phyloP scores from a whole-genome alignment of 2,329 filamentous ascomycete genomes.

The Aspergillus terreus region DNA sequence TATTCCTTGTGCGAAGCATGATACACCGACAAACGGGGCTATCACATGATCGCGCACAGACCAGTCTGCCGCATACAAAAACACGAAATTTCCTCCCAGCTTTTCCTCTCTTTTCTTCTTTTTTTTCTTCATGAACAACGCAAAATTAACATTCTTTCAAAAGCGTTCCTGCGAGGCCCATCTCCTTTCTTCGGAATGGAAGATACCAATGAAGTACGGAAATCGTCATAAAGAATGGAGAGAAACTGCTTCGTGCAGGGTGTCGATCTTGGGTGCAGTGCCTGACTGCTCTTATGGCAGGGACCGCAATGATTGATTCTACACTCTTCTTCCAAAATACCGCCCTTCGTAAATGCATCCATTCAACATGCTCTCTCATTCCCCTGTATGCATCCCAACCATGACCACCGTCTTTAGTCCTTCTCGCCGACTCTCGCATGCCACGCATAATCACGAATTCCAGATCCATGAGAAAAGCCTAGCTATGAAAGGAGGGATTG shows the following conservation, averaged over 20 bases:
- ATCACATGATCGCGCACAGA: constrained; percentile 7
- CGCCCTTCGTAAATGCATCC: neutral
- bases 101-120: constrained; percentile 27
- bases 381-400: too few relatives aligned
- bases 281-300: constrained; percentile 46
- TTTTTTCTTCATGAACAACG: constrained; percentile 53
- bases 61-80: constrained; percentile 6
- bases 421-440: neutral
- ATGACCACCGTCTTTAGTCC: too few relatives aligned
- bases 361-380: neutral
- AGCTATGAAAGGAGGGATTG: neutral
- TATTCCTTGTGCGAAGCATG: too few relatives aligned
- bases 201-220: constrained; percentile 52
- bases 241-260: constrained; percentile 37
- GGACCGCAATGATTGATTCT: constrained; percentile 59
- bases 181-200: constrained; percentile 27
- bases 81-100: constrained; percentile 11
- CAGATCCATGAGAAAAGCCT: too few relatives aligned
- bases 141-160: constrained; percentile 54
- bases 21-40: too few relatives aligned
- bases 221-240: constrained; percentile 58
- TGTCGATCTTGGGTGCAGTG: constrained; percentile 59
- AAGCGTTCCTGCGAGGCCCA: constrained; percentile 55
- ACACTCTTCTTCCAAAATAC: constrained; percentile 31
- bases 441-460: neutral